A percentile compares a stretch with the other conserved stretches of the same genome.
phyloP scores from a whole-genome alignment of 352 stramenopile genomes.

The Phytophthora parvispora region DNA sequence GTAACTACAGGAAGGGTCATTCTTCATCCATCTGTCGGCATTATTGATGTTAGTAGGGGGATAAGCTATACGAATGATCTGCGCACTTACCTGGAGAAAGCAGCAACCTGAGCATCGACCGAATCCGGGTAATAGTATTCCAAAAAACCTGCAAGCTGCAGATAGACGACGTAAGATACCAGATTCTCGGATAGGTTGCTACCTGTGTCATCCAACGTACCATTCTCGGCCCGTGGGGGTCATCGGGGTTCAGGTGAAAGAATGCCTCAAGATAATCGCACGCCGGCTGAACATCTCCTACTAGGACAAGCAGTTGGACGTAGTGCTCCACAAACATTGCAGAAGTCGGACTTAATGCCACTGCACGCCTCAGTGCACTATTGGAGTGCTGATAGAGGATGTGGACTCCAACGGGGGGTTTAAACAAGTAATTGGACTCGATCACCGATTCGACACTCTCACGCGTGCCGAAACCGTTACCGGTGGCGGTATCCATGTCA shows the following conservation, averaged over 20 bases:
- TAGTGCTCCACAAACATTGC: slow-evolving; percentile 80
- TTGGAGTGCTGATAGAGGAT: slow-evolving; percentile 81
- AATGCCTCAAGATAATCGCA: slow-evolving; percentile 84
- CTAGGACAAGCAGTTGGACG: slow-evolving; percentile 74
- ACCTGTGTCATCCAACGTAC: slow-evolving; percentile 42
- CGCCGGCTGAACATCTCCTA: slow-evolving; percentile 63
- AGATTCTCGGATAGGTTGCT: slow-evolving; percentile 2
- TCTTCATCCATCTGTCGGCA: slow-evolving; percentile 60
- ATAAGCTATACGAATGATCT: neutral
- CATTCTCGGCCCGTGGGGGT: slow-evolving; percentile 78
- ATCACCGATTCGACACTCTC: slow-evolving; percentile 55
- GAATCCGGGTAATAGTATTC: slow-evolving; percentile 62
- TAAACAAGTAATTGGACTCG: slow-evolving; percentile 71
- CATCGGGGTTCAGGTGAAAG: slow-evolving; percentile 59
- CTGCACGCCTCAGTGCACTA: slow-evolving; percentile 64
- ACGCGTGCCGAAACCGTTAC: slow-evolving; percentile 9
- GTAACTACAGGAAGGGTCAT: slow-evolving; percentile 54
- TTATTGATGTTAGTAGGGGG: too few relatives aligned
- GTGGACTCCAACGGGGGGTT: slow-evolving; percentile 70
- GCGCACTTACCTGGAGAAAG: slow-evolving; percentile 40
- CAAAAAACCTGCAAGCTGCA: slow-evolving; percentile 51
- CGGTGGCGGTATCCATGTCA: slow-evolving; percentile 15
- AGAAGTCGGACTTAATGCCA: slow-evolving; percentile 63
- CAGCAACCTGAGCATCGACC: slow-evolving; percentile 44
- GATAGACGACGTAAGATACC: slow-evolving; percentile 2